phyloP scores from a whole-genome alignment of 441 rosid species.

The Adansonia grandidieri region DNA sequence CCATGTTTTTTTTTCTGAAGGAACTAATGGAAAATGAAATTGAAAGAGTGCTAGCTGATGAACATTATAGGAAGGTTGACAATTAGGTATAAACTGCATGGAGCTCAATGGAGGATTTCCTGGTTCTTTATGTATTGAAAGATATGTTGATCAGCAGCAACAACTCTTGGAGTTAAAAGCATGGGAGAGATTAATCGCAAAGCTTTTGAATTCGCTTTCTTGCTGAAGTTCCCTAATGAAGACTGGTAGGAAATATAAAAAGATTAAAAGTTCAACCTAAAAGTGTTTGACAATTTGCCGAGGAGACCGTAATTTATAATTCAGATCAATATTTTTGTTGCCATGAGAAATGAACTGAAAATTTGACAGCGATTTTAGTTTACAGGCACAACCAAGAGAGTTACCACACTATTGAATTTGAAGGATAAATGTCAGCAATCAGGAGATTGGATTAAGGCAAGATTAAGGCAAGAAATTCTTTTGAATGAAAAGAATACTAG shows the following conservation, averaged over 20 bases:
- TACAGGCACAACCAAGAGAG: not conserved
- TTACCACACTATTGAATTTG: not conserved
- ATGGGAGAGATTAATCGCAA: conserved; percentile 43
- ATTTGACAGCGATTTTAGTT: not conserved
- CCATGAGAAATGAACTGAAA: not conserved
- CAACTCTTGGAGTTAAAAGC: conserved; percentile 32
- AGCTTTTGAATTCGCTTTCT: conserved; percentile 34
- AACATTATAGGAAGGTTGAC: too few species aligned
- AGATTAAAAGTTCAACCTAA: not conserved
- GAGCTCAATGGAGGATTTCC: too few species aligned
- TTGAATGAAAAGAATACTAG: not conserved
- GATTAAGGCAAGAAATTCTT: not conserved
- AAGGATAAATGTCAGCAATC: not conserved
- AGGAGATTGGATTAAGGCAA: not conserved
- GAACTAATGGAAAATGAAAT: too few species aligned
- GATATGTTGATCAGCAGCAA: conserved; percentile 32
- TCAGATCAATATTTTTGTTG: not conserved
- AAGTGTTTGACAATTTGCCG: not conserved
- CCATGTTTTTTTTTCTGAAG: too few species aligned
- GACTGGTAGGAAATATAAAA: conserved; percentile 21
- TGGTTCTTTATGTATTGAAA: conserved; percentile 1
- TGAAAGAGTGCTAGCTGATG: too few species aligned
- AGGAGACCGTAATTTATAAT: not conserved
- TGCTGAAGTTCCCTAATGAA: conserved; percentile 28
- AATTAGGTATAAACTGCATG: too few species aligned